Evolutionary conservation across 2,329 filamentous ascomycete genomes (phyloP).

Genomic region (Seiridium unicorne): DNA sequence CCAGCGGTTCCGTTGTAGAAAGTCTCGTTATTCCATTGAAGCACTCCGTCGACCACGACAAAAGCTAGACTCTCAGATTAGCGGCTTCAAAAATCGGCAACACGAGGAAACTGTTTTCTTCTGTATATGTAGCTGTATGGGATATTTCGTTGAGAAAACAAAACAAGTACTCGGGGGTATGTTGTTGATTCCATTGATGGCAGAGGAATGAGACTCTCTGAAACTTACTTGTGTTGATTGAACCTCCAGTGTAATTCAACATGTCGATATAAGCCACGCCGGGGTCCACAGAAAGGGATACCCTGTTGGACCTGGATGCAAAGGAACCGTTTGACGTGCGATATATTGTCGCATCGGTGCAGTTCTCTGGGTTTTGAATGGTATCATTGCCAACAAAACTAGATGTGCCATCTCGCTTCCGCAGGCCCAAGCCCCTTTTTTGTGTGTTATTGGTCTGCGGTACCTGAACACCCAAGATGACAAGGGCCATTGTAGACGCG

Average conservation of each 20-base stretch:
- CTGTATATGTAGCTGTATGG: no score
- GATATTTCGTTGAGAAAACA: no score
- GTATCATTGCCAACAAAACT: constrained; percentile 6
- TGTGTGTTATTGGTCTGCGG: neutral
- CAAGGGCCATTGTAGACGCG: neutral
- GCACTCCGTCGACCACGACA: neutral
- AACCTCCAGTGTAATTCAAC: neutral
- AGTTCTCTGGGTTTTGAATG: neutral
- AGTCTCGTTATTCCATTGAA: constrained; percentile 5
- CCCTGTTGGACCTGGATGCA: neutral
- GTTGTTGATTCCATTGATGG: no score
- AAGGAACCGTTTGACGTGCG: neutral
- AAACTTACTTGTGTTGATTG: neutral
- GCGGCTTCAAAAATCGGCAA: no score
- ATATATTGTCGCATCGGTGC: constrained; percentile 4
- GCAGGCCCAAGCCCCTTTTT: neutral
- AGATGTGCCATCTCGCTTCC: constrained; percentile 3
- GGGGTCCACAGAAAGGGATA: constrained; percentile 8
- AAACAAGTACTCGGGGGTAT: no score
- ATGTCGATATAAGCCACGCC: constrained; percentile 4
- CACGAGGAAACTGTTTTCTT: no score
- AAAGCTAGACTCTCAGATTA: neutral
- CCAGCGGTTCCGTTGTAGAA: constrained; percentile 8
- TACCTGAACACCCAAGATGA: constrained; percentile 4
- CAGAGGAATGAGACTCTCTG: no score